These are phyloP conservation scores for Starmerella tilneyi DNA, from an alignment of 805 yeast species.

Conservation along the genomic window DNA sequence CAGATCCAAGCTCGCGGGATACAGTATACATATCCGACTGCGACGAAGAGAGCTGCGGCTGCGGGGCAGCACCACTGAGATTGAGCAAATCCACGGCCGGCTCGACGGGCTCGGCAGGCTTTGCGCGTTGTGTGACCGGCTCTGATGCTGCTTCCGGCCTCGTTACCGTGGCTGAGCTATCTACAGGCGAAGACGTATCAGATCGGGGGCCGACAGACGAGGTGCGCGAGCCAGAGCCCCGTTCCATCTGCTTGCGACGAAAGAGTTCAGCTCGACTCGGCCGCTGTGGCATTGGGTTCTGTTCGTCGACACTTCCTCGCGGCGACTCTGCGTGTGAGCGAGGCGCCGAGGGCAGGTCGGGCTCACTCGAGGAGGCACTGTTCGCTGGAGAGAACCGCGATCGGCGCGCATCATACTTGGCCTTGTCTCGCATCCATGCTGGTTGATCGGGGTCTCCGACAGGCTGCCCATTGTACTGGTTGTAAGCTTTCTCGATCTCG, in stretches of 20 bases:
- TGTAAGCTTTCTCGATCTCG: slow-evolving; percentile 53
- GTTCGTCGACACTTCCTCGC: not conserved
- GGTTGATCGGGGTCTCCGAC: slow-evolving; percentile 39
- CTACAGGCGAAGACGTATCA: not conserved
- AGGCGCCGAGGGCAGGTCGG: not conserved
- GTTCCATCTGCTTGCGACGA: slow-evolving; percentile 16
- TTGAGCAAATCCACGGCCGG: slow-evolving; percentile 20
- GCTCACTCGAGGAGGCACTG: not conserved
- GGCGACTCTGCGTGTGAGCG: not conserved
- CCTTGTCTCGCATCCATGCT: slow-evolving; percentile 63
- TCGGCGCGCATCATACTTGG: slow-evolving; percentile 17
- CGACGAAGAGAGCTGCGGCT: slow-evolving; percentile 24
- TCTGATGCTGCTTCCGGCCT: not conserved
- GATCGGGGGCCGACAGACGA: not conserved
- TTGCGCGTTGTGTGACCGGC: not conserved
- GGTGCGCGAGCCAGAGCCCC: not conserved
- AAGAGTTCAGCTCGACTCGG: slow-evolving; percentile 21
- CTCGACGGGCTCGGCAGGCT: not conserved
- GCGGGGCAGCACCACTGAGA: slow-evolving; percentile 16
- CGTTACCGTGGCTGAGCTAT: not conserved
- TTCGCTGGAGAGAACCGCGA: not conserved
- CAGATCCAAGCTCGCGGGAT: slow-evolving; percentile 41
- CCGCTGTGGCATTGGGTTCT: slow-evolving; percentile 3
- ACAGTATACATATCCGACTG: slow-evolving; percentile 28
- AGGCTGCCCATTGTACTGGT: slow-evolving; percentile 39